Evolutionary conservation across 2,329 filamentous ascomycete genomes (phyloP), one percentile per base, ranked within the genome.

Genomic region (Fonsecaea pedrosoi): DNA sequence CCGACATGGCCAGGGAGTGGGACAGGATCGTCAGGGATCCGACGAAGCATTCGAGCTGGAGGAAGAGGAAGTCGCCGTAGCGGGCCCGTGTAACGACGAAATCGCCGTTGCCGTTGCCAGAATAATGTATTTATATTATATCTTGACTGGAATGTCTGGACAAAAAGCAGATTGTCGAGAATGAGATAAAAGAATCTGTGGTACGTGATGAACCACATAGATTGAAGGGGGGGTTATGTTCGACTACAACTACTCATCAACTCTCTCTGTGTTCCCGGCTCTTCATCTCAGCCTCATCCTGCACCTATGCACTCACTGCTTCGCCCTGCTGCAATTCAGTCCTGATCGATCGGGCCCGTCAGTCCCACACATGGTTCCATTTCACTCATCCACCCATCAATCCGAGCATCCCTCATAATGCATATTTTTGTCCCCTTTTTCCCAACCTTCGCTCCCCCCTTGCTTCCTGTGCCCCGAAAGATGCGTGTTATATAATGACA

Each of bases 11-110:
- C 25, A 60, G 54, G 40, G 55, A 57, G n/a, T 71, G 69, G 69
- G 61, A 64, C 9, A 62, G 63, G 34, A 57, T 71, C 25, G 42
- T 63, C 37, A 48, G 38, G 21, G 48, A 65, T 57, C 66, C 69
- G 8, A 45, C 38, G 48, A 25, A 50, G 21, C 69, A 71, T 62
- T 64, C 57, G 50, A 71, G 69, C 54, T 71, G 67, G 67, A 66
- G 58, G 40, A 55, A 67, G 56, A 67, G 67, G 65, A 70, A 70
- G 61, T 32, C 45, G 15, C 42, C 9, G 1, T 50, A 50, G 21
- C 9, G 18, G 6, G 8, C 1, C 15, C 9, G 18, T 13, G 5
- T 48, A 7, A 7, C 8, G 6, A 8, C 4, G n/a, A 8, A 5
- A 3, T 48, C 8, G 45, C 25, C 25, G 45, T 50, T 13, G 25